A percentile compares a stretch with the other conserved stretches of the same genome.
phyloP scores from a whole-genome alignment of 768 basidiomycete genomes.

The Tulasnella sp. region DNA sequence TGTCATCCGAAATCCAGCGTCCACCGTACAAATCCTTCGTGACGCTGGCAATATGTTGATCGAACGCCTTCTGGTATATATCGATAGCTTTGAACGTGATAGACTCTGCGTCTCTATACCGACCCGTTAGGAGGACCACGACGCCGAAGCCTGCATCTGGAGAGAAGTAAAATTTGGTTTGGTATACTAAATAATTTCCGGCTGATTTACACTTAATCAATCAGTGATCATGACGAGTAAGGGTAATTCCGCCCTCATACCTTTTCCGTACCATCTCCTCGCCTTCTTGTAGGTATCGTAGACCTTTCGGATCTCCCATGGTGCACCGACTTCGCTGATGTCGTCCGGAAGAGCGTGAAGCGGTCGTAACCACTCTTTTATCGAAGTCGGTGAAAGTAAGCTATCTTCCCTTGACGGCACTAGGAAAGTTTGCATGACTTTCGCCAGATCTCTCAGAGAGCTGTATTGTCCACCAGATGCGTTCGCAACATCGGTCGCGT shows the following conservation, averaged over 20 bases:
- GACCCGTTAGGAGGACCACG: constrained; percentile 23
- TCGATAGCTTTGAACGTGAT: constrained; percentile 17
- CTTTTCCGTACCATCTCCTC: constrained; percentile 25
- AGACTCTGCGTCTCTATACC: constrained; percentile 19
- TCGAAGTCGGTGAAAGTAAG: constrained; percentile 21
- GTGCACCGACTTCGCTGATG: constrained; percentile 15
- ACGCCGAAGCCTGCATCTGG: constrained; percentile 26
- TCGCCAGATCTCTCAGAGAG: constrained; percentile 38
- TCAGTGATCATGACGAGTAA: background rate
- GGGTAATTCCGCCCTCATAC: constrained; percentile 17
- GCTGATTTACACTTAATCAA: constrained; percentile 16
- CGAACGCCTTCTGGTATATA: constrained; percentile 25
- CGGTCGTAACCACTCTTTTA: constrained; percentile 27
- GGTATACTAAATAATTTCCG: constrained; percentile 23
- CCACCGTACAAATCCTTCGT: constrained; percentile 22
- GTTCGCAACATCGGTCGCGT: constrained; percentile 33
- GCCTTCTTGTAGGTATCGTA: constrained; percentile 16
- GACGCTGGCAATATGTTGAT: constrained; percentile 14
- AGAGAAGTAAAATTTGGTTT: constrained; percentile 24
- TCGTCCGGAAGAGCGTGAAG: constrained; percentile 25
- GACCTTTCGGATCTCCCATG: constrained; percentile 22
- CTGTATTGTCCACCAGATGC: constrained; percentile 43
- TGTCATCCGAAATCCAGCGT: constrained; percentile 18
- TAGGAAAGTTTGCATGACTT: constrained; percentile 37
- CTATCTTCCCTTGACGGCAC: constrained; percentile 28